Percentiles rank a stretch among this genome's conserved stretches.
Conservation (phyloP, 2,329 filamentous ascomycete species). For the Aspergillus tanneri region DNA sequence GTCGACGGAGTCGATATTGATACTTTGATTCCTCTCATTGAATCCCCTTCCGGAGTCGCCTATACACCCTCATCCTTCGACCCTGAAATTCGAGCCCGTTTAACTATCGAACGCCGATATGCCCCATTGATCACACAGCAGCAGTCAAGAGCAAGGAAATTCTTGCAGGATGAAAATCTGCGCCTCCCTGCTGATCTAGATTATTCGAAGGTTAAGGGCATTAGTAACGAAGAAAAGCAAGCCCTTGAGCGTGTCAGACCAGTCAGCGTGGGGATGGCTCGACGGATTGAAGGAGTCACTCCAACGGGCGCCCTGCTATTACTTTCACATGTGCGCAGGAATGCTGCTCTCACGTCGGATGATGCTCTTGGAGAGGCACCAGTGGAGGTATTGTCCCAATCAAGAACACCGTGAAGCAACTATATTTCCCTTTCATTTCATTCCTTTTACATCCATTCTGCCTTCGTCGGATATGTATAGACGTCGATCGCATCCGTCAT, state of each 20-base stretch:
- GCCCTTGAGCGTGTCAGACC: slow-evolving; percentile 69
- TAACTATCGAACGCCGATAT: slow-evolving; percentile 80
- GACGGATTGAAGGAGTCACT: slow-evolving; percentile 74
- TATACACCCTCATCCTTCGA: slow-evolving; percentile 54
- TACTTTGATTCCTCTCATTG: slow-evolving; percentile 57
- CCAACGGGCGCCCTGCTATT: slow-evolving; percentile 47
- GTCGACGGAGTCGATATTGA: slow-evolving; percentile 60
- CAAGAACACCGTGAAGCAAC: too few relatives aligned
- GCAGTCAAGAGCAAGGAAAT: slow-evolving; percentile 61
- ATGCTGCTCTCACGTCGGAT: slow-evolving; percentile 3
- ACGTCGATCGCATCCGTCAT: too few relatives aligned
- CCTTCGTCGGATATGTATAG: too few relatives aligned
- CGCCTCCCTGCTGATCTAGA: slow-evolving; percentile 71
- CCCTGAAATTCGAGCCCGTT: slow-evolving; percentile 62
- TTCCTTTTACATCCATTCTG: too few relatives aligned
- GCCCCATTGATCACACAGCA: slow-evolving; percentile 82
- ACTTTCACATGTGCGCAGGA: slow-evolving; percentile 40
- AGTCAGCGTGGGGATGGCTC: slow-evolving; percentile 83
- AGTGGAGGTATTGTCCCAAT: too few relatives aligned
- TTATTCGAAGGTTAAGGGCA: slow-evolving; percentile 69
- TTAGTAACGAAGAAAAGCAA: slow-evolving; percentile 76
- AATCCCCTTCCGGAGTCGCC: slow-evolving; percentile 24
- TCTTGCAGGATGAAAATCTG: slow-evolving; percentile 74
- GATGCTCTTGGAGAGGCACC: slow-evolving; percentile 18
- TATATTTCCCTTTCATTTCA: too few relatives aligned